Base-by-base conservation (phyloP, 1,139 yeast species). In the Pichia terricola region DNA sequence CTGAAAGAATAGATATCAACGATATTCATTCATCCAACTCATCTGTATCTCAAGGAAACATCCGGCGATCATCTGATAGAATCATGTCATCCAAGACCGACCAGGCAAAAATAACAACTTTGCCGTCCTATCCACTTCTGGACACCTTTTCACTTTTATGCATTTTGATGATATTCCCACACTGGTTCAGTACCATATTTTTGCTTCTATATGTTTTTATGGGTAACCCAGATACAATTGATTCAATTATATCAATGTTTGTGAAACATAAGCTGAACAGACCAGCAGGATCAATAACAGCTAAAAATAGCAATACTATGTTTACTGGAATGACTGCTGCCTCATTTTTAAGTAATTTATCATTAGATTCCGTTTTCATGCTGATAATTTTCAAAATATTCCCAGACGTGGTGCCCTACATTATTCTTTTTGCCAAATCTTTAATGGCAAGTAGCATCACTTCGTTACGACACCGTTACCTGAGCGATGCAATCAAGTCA, bases 371-470 rank as follows among this genome's bases (percentile, higher is more conserved):
- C 5, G 16, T 50, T 3, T 28, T 49, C 8, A 50, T 49, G 41
- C 25, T 40, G 1, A 8, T 58, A 3, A 53, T 71, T 40, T 57
- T 64, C 41, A 48, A 60, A 34, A 45, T 66, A 2, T 58, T 66
- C 28, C 73, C 72, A 26, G 58, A 60, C 25, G 54, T 66, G 43
- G 59, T 69, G 41, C 66, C 66, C 39, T 70, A 70, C 53, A 55
- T 72, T 28, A 66, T 68, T 28, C 53, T 73, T 11, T 61, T 75
- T 43, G 70, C 79, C 9, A 73, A 73, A 52, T 68, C 78, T 3
- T 66, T 74, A 31, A 60, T 75, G n/a, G 70, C 79, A 1, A 65
- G 75, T 37, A 74, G 70, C 42, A 55, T 75, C 40, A 69, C 74
- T 11, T 78, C 79, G 2, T 58, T 72, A 22, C 55, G 45, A 37